Evolutionary conservation across 176 grass and related monocot species (phyloP).

Genomic region (Alloteropsis semialata): DNA sequence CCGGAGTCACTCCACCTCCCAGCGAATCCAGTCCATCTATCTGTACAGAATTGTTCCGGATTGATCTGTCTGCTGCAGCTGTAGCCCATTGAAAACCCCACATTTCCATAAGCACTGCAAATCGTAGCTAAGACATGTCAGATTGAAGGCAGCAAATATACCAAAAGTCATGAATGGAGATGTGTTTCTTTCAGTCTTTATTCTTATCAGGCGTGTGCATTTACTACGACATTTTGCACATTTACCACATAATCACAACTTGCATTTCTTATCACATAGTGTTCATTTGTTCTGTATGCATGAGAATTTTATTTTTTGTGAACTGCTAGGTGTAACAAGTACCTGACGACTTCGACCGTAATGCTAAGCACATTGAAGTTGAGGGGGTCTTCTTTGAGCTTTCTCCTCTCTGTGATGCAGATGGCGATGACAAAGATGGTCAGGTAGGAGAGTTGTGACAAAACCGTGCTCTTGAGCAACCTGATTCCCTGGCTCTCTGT

Average conservation of each 20-base stretch:
- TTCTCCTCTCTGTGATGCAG: slow-evolving; percentile 59
- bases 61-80: slow-evolving; percentile 51
- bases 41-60: slow-evolving; percentile 29
- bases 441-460: slow-evolving; percentile 56
- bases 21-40: slow-evolving; percentile 42
- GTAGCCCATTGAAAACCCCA: slow-evolving; percentile 61
- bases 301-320: not conserved
- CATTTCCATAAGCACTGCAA: slow-evolving; percentile 74
- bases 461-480: slow-evolving; percentile 31
- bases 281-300: not conserved
- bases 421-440: slow-evolving; percentile 49
- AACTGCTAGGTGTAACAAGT: not conserved
- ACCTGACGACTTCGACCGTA: slow-evolving; percentile 57
- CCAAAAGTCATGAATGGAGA: not conserved
- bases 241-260: not conserved
- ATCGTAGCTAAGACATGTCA: not conserved
- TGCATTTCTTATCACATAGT: not conserved
- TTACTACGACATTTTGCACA: not conserved
- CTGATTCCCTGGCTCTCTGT: slow-evolving; percentile 20
- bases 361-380: slow-evolving; percentile 67
- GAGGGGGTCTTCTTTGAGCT: slow-evolving; percentile 52
- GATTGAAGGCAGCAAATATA: not conserved
- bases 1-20: slow-evolving; percentile 53
- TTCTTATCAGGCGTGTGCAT: not conserved
- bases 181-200: not conserved